Base-by-base conservation (phyloP, 169 alveolate genomes). In the Eimeria brunetti region DNA sequence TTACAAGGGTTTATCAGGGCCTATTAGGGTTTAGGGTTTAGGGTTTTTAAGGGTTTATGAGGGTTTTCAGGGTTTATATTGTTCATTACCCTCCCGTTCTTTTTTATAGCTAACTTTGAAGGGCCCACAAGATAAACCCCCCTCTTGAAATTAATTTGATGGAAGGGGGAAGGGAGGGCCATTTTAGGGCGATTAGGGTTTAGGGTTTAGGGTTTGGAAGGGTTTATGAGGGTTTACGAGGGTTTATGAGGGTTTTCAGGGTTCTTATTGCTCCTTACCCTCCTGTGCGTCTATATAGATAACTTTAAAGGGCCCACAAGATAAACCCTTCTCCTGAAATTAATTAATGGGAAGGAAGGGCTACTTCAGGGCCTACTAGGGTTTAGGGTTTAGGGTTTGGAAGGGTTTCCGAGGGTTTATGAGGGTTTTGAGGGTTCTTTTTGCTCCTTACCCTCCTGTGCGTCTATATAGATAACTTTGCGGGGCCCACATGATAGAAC, bases 391-490 rank as follows among this genome's bases (percentile, higher is more conserved):
- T 75, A 75, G 60, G 85, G 85, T 44, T 14, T 75, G 12, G 85
- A 58, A 18, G 67, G 27, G 12, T 8, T 24, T 58, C 16, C 12
- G 7, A n/a, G n/a, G n/a, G n/a, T n/a, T n/a, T n/a, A n/a, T n/a
- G n/a, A n/a, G n/a, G n/a, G n/a, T n/a, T n/a, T n/a, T n/a, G n/a
- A n/a, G n/a, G n/a, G n/a, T 51, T 76, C 38, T 83, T 46, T 8
- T 51, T 51, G 12, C 60, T n/a, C 27, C 75, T 53, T 58, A 86
- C 94, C 95, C 95, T 60, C 95, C 95, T 3, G 95, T 89, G 2
- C 95, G 64, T 33, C 91, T 38, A 53, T 91, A 78, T 51, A 91
- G 53, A 60, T 96, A 96, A 30, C 93, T 69, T 44, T 96, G 73
- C 1, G 97, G 96, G 81, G 27, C 7, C 96, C 96, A 96, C 30